These are phyloP conservation scores for Arthrobotrys iridis DNA, from an alignment of 2,329 filamentous ascomycete genomes.

Conservation along the genomic window DNA sequence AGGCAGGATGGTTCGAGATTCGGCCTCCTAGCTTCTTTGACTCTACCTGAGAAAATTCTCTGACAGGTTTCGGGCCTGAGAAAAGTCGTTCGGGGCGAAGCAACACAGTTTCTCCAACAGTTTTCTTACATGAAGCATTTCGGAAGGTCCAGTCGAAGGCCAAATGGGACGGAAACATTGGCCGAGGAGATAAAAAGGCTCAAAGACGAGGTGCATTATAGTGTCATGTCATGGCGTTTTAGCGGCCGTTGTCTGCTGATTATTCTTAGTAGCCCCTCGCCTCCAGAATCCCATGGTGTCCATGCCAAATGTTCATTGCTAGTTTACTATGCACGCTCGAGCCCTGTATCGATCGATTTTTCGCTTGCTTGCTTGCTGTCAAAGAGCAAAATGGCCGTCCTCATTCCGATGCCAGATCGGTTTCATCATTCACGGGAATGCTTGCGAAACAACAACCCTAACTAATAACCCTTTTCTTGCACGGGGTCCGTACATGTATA, in stretches of 20 bases:
- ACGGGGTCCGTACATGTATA: too few species aligned
- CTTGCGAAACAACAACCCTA: slow-evolving; percentile 38
- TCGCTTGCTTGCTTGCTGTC: slow-evolving; percentile 32
- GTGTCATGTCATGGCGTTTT: slow-evolving; percentile 41
- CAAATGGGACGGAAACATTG: slow-evolving; percentile 41
- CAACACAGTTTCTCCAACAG: slow-evolving; percentile 55
- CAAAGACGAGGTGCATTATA: background rate
- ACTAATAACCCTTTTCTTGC: background rate
- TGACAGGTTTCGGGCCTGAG: slow-evolving; percentile 41
- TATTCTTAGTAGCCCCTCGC: slow-evolving; percentile 40
- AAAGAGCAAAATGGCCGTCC: slow-evolving; percentile 37
- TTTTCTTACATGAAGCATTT: slow-evolving; percentile 24
- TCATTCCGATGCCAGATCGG: slow-evolving; percentile 52
- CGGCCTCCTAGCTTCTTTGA: slow-evolving; percentile 11
- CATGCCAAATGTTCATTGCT: slow-evolving; percentile 2
- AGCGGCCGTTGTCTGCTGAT: slow-evolving; percentile 48
- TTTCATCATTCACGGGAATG: slow-evolving; percentile 42
- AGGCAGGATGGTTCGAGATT: background rate
- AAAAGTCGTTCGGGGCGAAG: slow-evolving; percentile 47
- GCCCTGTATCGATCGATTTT: slow-evolving; percentile 44
- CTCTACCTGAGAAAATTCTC: slow-evolving; percentile 24
- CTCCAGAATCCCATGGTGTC: slow-evolving; percentile 15
- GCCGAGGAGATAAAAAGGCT: slow-evolving; percentile 31
- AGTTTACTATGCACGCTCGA: slow-evolving; percentile 26
- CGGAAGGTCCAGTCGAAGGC: slow-evolving; percentile 52